A percentile compares a stretch with the other conserved stretches of the same genome.
Evolutionary conservation across 768 basidiomycete species (phyloP).

Genomic region (Pleurotus salmoneostramineus): DNA sequence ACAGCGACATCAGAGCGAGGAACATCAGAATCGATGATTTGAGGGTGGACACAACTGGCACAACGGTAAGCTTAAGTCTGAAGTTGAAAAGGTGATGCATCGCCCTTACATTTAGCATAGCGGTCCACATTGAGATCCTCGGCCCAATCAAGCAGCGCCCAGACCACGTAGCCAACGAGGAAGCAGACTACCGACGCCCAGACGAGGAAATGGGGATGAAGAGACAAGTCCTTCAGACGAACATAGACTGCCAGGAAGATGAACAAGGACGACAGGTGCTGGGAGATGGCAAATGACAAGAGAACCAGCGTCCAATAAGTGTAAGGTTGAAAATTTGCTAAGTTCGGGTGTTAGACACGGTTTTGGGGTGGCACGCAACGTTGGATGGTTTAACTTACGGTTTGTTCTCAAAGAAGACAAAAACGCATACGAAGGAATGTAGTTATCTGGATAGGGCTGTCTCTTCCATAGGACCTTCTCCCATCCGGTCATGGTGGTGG

Average conservation of each 20-base stretch:
- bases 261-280: constrained; percentile 79
- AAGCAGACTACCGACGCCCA: constrained; percentile 61
- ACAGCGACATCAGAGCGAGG: constrained; percentile 82
- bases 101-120: constrained; percentile 21
- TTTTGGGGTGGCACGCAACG: not conserved
- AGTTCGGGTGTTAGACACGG: not conserved
- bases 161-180: constrained; percentile 53
- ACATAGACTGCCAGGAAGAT: constrained; percentile 81
- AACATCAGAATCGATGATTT: constrained; percentile 88
- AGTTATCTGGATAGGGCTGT: constrained; percentile 79
- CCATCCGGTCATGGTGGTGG: constrained; percentile 35
- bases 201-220: constrained; percentile 70
- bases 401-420: constrained; percentile 76
- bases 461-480: constrained; percentile 77
- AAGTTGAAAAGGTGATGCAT: constrained; percentile 15
- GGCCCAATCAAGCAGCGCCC: constrained; percentile 50
- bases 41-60: not conserved
- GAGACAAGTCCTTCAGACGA: constrained; percentile 52
- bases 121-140: constrained; percentile 17
- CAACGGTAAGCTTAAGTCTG: not conserved
- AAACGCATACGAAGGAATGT: constrained; percentile 73
- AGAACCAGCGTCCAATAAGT: constrained; percentile 71
- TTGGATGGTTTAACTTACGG: constrained; percentile 40
- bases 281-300: constrained; percentile 72
- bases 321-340: constrained; percentile 81